Percentiles rank a stretch among this genome's conserved stretches.
phyloP scores from a whole-genome alignment of 345 rosid genomes.

The Syzygium aqueum region DNA sequence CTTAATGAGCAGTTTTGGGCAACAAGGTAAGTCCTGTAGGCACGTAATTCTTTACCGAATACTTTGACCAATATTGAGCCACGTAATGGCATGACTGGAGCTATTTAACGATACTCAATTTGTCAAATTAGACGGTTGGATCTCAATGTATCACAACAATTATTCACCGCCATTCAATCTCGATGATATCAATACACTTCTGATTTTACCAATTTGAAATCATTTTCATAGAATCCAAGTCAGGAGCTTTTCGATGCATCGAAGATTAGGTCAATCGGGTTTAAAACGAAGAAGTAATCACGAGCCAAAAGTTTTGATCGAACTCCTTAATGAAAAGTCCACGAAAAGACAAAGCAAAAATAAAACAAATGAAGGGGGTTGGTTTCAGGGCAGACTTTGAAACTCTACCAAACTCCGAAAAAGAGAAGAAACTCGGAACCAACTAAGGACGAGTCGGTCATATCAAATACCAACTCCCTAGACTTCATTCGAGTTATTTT shows the following conservation, averaged over 20 bases:
- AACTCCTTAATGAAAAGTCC: background rate
- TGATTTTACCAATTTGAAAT: background rate
- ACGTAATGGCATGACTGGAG: background rate
- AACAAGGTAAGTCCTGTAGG: background rate
- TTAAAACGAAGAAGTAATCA: background rate
- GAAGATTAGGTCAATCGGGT: background rate
- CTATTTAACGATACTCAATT: background rate
- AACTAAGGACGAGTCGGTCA: background rate
- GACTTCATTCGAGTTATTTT: background rate
- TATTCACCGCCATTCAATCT: background rate
- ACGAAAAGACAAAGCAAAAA: background rate
- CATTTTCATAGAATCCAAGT: background rate
- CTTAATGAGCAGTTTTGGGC: background rate
- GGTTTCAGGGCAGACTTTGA: background rate
- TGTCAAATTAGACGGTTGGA: background rate
- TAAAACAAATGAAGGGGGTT: background rate
- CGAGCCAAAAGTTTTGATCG: background rate
- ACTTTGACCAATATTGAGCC: background rate
- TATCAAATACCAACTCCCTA: background rate
- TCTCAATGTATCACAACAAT: background rate
- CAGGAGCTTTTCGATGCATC: fast-evolving
- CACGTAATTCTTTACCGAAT: background rate
- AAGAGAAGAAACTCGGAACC: background rate
- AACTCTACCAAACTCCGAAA: background rate
- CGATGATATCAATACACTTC: fast-evolving